These are phyloP conservation scores for Tanozyma kutaoensis DNA, from an alignment of 805 yeast species.

Conservation along the genomic window DNA sequence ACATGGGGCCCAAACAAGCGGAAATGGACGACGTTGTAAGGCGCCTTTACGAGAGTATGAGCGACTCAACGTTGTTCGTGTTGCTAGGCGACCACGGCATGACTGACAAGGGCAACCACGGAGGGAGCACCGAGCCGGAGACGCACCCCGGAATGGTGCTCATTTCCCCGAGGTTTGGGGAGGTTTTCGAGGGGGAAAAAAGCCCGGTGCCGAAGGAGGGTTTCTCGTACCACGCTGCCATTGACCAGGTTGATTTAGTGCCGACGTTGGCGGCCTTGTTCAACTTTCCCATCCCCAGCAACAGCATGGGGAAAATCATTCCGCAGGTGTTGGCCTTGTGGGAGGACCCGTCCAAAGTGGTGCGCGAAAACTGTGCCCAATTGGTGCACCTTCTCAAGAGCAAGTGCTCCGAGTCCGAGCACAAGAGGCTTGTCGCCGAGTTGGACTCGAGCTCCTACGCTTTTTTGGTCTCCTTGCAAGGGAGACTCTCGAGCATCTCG, in stretches of 20 bases:
- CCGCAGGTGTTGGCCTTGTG: slow-evolving; percentile 43
- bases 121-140: slow-evolving; percentile 89
- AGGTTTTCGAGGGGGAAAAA: no score
- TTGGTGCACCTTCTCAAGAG: slow-evolving; percentile 34
- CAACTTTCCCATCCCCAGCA: slow-evolving; percentile 56
- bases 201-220: no score
- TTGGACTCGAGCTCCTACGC: slow-evolving; percentile 6
- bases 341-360: slow-evolving; percentile 21
- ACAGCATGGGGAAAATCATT: slow-evolving; percentile 62
- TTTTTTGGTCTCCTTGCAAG: slow-evolving; percentile 36
- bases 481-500: slow-evolving; percentile 40
- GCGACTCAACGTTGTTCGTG: slow-evolving; percentile 45
- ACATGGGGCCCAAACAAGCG: slow-evolving; percentile 68
- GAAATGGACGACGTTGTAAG: slow-evolving; percentile 74
- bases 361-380: slow-evolving; percentile 48
- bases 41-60: slow-evolving; percentile 26
- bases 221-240: slow-evolving; percentile 36
- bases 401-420: slow-evolving; percentile 10
- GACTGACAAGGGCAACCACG: slow-evolving; percentile 94
- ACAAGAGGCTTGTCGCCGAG: no score
- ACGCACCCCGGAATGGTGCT: slow-evolving; percentile 75
- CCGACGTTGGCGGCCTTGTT: slow-evolving; percentile 53
- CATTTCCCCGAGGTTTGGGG: slow-evolving; percentile 45
- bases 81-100: slow-evolving; percentile 93
- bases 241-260: slow-evolving; percentile 63